phyloP scores from a whole-genome alignment of 352 stramenopile species.

The Plasmopara muralis region DNA sequence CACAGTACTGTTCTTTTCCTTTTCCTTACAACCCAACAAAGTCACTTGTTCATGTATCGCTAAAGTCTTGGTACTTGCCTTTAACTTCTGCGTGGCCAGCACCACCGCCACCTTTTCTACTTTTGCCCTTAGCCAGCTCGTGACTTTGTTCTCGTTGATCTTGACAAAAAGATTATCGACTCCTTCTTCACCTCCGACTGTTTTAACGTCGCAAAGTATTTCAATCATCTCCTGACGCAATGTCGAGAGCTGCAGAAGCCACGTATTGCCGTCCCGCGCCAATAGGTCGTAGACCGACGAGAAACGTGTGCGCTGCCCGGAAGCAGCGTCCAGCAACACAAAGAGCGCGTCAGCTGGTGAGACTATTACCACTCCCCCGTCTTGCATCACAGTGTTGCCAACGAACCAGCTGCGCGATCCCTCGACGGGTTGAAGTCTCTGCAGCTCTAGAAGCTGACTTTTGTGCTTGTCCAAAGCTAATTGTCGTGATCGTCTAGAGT shows the following conservation, averaged over 20 bases:
- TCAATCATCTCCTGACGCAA: slow-evolving; percentile 29
- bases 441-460: slow-evolving; percentile 48
- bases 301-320: slow-evolving; percentile 40
- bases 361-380: slow-evolving; percentile 56
- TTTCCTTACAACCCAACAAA: slow-evolving; percentile 17
- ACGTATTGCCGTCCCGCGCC: slow-evolving; percentile 38
- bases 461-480: slow-evolving; percentile 38
- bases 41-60: slow-evolving; percentile 36
- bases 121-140: slow-evolving; percentile 47
- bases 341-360: slow-evolving; percentile 67
- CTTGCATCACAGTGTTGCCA: slow-evolving; percentile 60
- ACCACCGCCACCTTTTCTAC: slow-evolving; percentile 37
- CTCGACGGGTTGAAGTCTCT: slow-evolving; percentile 56
- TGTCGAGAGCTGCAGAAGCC: slow-evolving; percentile 40
- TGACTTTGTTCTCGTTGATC: slow-evolving; percentile 44
- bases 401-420: slow-evolving; percentile 72
- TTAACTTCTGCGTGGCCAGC: slow-evolving; percentile 30
- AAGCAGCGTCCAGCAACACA: slow-evolving; percentile 52
- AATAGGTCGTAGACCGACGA: slow-evolving; percentile 57
- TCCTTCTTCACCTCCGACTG: slow-evolving; percentile 26
- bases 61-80: slow-evolving; percentile 11
- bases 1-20: slow-evolving; percentile 2
- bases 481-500: slow-evolving; percentile 36
- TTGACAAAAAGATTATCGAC: slow-evolving; percentile 57
- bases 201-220: slow-evolving; percentile 51